Percentiles rank a stretch among this genome's conserved stretches.
Conservation (phyloP, 164 flowering plant genomes). For the Chimonanthus praecox region DNA sequence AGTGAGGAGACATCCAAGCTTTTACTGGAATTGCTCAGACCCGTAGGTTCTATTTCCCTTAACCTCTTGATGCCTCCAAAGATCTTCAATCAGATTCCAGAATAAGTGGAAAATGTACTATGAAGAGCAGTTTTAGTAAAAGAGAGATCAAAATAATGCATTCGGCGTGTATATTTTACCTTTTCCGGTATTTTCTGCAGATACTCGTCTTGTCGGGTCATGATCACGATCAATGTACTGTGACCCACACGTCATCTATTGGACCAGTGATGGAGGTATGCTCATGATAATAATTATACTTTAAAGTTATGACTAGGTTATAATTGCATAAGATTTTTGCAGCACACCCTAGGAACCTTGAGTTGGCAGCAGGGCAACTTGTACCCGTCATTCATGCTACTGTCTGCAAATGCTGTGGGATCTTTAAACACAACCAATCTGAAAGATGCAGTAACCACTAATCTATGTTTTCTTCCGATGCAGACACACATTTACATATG, state of each 20-base stretch:
- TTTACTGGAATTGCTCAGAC: constrained; percentile 57
- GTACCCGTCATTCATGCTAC: constrained; percentile 91
- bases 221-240: constrained; percentile 95
- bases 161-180: neutral
- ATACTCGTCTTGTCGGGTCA: constrained; percentile 82
- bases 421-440: constrained; percentile 29
- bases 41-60: constrained; percentile 43
- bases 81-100: neutral
- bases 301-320: neutral
- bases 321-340: constrained; percentile 17
- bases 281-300: constrained; percentile 13
- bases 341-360: constrained; percentile 89
- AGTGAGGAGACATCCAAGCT: constrained; percentile 52
- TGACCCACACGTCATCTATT: constrained; percentile 45
- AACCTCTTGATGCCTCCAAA: neutral
- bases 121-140: neutral
- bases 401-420: constrained; percentile 43
- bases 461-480: constrained; percentile 78
- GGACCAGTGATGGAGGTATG: constrained; percentile 66
- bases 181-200: constrained; percentile 29
- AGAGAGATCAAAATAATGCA: neutral
- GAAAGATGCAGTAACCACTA: constrained; percentile 38
- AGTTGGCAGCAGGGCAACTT: constrained; percentile 98
- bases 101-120: neutral
- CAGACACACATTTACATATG: constrained; percentile 78